Conservation (phyloP, 2,329 filamentous ascomycete species). For the Tolypocladium tropicale region DNA sequence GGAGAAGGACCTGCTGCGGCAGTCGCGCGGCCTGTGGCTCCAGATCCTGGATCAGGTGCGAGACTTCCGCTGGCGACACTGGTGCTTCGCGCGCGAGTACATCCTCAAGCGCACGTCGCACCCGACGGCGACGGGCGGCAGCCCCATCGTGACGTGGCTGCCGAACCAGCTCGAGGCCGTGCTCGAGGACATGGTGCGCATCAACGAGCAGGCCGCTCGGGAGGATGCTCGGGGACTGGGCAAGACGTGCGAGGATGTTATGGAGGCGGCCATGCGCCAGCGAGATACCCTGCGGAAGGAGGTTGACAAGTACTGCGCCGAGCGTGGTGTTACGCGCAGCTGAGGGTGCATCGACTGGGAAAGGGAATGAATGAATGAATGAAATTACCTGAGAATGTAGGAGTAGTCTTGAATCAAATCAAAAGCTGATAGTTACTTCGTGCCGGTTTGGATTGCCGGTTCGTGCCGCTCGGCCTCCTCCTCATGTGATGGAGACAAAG, state of each 20-base stretch:
- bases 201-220: slow-evolving; percentile 35
- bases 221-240: slow-evolving; percentile 32
- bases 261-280: slow-evolving; percentile 56
- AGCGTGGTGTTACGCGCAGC: slow-evolving; percentile 36
- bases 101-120: slow-evolving; percentile 70
- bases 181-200: slow-evolving; percentile 56
- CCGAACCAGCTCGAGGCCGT: slow-evolving; percentile 73
- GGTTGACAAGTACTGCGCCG: slow-evolving; percentile 63
- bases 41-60: slow-evolving; percentile 63
- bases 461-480: not conserved
- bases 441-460: not conserved
- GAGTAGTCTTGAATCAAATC: not conserved
- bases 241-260: slow-evolving; percentile 44
- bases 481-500: not conserved
- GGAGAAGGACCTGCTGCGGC: slow-evolving; percentile 34
- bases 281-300: slow-evolving; percentile 59
- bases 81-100: slow-evolving; percentile 78
- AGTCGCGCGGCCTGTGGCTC: slow-evolving; percentile 51
- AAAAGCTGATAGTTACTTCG: not conserved
- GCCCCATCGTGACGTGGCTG: slow-evolving; percentile 75
- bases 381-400: not conserved
- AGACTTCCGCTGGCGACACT: slow-evolving; percentile 75
- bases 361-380: too few relatives aligned
- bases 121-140: slow-evolving; percentile 70
- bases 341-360: not conserved